These are phyloP conservation scores for Paramarasmius palmivorus DNA, from an alignment of 1,284 basidiomycete genomes.

Conservation along the genomic window DNA sequence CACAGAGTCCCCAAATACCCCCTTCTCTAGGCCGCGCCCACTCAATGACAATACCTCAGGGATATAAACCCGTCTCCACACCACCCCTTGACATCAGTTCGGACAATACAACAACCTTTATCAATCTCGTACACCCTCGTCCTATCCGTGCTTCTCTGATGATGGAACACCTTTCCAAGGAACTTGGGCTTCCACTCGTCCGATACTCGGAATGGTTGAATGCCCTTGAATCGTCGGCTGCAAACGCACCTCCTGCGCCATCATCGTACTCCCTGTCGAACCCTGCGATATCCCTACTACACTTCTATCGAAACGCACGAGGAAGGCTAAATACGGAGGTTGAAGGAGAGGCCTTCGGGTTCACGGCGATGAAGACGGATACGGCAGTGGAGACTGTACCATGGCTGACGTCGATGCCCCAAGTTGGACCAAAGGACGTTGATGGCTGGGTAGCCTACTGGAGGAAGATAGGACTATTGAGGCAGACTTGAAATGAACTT, in stretches of 20 bases:
- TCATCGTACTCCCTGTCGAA: constrained; percentile 4
- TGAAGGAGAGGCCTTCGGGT: constrained; percentile 8
- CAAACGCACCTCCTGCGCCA: background rate
- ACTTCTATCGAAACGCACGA: constrained; percentile 11
- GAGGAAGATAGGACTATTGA: constrained; percentile 9
- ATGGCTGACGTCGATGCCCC: background rate
- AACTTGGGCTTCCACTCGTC: constrained; percentile 10
- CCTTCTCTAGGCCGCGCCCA: background rate
- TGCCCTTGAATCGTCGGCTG: constrained; percentile 10
- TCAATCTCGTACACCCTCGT: constrained; percentile 10
- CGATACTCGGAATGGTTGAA: constrained; percentile 13
- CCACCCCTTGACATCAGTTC: background rate
- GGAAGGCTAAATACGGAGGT: background rate
- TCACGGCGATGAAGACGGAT: constrained; percentile 3
- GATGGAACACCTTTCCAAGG: constrained; percentile 4
- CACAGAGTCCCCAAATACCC: background rate
- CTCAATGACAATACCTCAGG: background rate
- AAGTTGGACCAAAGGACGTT: constrained; percentile 5
- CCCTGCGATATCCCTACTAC: constrained; percentile 5
- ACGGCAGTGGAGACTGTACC: constrained; percentile 9
- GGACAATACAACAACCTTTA: constrained; percentile 1
- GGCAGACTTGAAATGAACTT: background rate
- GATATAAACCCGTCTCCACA: background rate
- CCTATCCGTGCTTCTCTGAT: constrained; percentile 6
- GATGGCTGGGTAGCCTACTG: constrained; percentile 12